Conservation (phyloP, 768 basidiomycete species). For the Leccinum rimulosum region DNA sequence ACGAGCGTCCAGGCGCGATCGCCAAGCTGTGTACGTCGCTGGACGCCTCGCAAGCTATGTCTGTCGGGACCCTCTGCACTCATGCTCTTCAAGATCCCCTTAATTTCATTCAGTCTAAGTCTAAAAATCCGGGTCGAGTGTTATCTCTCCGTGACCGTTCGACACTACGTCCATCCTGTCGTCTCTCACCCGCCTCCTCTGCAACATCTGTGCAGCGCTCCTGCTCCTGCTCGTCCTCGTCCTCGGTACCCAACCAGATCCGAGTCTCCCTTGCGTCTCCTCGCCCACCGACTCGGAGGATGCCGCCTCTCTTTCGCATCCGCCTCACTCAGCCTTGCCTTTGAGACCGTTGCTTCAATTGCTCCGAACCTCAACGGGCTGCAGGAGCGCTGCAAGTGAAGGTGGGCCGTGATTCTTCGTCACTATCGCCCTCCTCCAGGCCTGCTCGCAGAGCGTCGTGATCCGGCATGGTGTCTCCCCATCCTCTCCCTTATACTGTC, state of each 20-base stretch:
- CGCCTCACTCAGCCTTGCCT: constrained; percentile 45
- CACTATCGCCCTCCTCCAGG: neutral
- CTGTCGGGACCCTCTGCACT: constrained; percentile 46
- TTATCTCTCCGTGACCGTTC: constrained; percentile 49
- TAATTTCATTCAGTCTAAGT: constrained; percentile 49
- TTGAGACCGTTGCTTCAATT: constrained; percentile 54
- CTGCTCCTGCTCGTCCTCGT: constrained; percentile 21
- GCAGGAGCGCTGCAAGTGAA: neutral
- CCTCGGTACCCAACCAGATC: constrained; percentile 61
- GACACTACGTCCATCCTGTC: constrained; percentile 32
- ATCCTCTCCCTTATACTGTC: too few relatives aligned
- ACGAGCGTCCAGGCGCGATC: constrained; percentile 73
- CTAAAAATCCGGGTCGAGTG: constrained; percentile 56
- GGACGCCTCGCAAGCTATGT: constrained; percentile 82
- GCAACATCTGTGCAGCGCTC: neutral
- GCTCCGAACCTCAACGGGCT: constrained; percentile 40
- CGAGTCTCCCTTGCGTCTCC: constrained; percentile 59
- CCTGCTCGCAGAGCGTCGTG: too few relatives aligned
- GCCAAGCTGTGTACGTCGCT: constrained; percentile 82
- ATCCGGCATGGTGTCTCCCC: too few relatives aligned
- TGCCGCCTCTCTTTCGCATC: constrained; percentile 32
- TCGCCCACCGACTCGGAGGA: constrained; percentile 36
- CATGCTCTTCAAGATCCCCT: constrained; percentile 50
- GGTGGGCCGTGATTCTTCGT: constrained; percentile 16
- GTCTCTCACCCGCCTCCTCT: constrained; percentile 17